phyloP scores from a whole-genome alignment of 345 rosid genomes.

The Fremontodendron californicum region DNA sequence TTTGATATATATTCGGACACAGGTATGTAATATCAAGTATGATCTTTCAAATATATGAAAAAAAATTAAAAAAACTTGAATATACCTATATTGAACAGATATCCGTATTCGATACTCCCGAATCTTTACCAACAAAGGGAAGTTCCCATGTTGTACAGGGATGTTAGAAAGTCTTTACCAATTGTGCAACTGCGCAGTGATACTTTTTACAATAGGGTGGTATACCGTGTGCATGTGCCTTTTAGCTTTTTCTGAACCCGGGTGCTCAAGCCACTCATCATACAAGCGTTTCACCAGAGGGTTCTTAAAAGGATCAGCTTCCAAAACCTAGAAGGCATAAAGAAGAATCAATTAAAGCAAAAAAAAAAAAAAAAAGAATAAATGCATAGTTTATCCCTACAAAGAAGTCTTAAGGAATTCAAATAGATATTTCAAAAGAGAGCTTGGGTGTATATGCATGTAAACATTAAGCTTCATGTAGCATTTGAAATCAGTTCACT shows the following conservation, averaged over 20 bases:
- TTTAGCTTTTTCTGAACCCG: constrained; percentile 76
- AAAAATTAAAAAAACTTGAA: background rate
- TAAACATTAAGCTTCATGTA: background rate
- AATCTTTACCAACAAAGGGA: no score
- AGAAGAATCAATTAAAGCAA: background rate
- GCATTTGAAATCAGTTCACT: background rate
- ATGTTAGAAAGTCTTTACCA: constrained; percentile 44
- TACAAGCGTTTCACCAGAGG: constrained; percentile 59
- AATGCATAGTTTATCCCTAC: background rate
- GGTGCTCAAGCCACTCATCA: constrained; percentile 83
- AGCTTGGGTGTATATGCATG: background rate
- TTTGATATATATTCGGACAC: background rate
- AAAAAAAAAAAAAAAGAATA: background rate
- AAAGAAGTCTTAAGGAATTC: background rate
- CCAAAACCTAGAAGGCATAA: constrained; percentile 36
- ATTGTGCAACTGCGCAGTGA: constrained; percentile 66
- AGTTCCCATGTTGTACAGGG: background rate
- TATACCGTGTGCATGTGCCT: constrained; percentile 71
- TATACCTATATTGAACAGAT: background rate
- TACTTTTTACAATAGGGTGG: constrained; percentile 79
- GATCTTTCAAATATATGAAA: background rate
- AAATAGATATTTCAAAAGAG: background rate
- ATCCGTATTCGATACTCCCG: background rate
- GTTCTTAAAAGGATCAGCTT: constrained; percentile 67
- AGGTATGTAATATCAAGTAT: background rate